Conservation (phyloP, 352 stramenopile species). For the Phytophthora aleatoria region DNA sequence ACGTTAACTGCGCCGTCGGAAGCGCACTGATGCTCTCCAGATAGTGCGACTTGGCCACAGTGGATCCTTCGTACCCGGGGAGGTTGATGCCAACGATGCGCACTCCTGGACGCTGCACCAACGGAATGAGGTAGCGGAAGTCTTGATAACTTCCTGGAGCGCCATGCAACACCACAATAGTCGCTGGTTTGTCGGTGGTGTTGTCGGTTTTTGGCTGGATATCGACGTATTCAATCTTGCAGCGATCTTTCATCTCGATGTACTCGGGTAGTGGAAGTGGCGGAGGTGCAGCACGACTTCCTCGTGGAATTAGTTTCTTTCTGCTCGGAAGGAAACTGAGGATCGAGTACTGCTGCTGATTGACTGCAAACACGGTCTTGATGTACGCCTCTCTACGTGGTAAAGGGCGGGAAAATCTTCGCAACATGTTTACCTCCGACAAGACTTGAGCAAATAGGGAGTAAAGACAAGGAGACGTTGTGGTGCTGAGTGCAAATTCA, state of each 20-base stretch:
- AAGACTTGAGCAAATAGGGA: not conserved
- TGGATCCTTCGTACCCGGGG: constrained; percentile 33
- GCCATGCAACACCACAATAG: constrained; percentile 55
- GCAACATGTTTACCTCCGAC: not conserved
- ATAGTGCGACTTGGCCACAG: constrained; percentile 23
- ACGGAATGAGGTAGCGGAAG: constrained; percentile 53
- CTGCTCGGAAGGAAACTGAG: constrained; percentile 13
- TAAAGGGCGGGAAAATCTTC: not conserved
- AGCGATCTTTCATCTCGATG: constrained; percentile 29
- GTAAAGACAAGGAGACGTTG: not conserved
- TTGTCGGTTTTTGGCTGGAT: not conserved
- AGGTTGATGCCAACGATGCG: constrained; percentile 40
- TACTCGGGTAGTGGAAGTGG: constrained; percentile 27
- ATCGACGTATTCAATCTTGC: constrained; percentile 42
- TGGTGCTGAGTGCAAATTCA: constrained; percentile 8
- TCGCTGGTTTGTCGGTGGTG: constrained; percentile 13
- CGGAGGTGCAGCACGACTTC: constrained; percentile 19
- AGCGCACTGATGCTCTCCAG: constrained; percentile 40
- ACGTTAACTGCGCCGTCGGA: constrained; percentile 29
- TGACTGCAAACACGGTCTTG: not conserved
- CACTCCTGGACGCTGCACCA: constrained; percentile 10
- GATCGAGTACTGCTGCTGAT: constrained; percentile 7
- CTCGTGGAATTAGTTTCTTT: constrained; percentile 16
- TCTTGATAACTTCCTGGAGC: constrained; percentile 50
- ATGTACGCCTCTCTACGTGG: no score